These are phyloP conservation scores for Zymoseptoria tritici DNA, from an alignment of 2,329 filamentous ascomycete species.

Conservation along the genomic window DNA sequence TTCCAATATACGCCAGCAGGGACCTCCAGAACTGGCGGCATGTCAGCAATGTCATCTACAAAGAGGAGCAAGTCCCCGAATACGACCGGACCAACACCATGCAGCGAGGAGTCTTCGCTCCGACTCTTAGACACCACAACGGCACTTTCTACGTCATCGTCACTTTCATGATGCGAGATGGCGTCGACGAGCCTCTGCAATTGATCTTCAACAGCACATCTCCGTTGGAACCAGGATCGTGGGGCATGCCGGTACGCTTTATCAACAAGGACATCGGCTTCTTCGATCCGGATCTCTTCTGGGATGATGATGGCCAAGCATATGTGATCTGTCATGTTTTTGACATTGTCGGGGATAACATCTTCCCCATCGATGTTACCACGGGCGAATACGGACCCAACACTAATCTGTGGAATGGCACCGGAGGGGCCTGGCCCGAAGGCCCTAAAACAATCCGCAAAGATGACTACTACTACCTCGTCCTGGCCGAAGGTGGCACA, in stretches of 20 bases:
- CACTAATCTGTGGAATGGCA: slow-evolving; percentile 32
- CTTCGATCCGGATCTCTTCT: slow-evolving; percentile 35
- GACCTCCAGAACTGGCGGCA: slow-evolving; percentile 39
- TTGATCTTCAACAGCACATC: not conserved
- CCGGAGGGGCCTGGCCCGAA: slow-evolving; percentile 29
- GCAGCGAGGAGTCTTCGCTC: slow-evolving; percentile 36
- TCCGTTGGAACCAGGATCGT: not conserved
- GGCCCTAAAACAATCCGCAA: slow-evolving; percentile 31
- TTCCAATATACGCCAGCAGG: slow-evolving; percentile 39
- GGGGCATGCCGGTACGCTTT: not conserved
- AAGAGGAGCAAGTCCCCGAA: slow-evolving; percentile 33
- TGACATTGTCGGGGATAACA: slow-evolving; percentile 25
- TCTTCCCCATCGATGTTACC: slow-evolving; percentile 23
- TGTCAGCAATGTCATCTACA: slow-evolving; percentile 30
- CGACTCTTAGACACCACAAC: slow-evolving; percentile 35
- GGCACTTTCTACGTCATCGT: slow-evolving; percentile 33
- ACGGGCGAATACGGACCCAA: slow-evolving; percentile 23
- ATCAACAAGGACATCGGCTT: not conserved
- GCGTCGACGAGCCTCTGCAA: slow-evolving; percentile 22
- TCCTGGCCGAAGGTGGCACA: slow-evolving; percentile 35
- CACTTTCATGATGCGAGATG: slow-evolving; percentile 27
- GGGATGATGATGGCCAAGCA: slow-evolving; percentile 48
- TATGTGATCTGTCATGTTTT: slow-evolving; percentile 37
- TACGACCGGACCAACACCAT: slow-evolving; percentile 27
- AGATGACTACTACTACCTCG: slow-evolving; percentile 32